Conservation (phyloP, 495 filamentous ascomycete species). For the Evansstolkia leycettana region DNA sequence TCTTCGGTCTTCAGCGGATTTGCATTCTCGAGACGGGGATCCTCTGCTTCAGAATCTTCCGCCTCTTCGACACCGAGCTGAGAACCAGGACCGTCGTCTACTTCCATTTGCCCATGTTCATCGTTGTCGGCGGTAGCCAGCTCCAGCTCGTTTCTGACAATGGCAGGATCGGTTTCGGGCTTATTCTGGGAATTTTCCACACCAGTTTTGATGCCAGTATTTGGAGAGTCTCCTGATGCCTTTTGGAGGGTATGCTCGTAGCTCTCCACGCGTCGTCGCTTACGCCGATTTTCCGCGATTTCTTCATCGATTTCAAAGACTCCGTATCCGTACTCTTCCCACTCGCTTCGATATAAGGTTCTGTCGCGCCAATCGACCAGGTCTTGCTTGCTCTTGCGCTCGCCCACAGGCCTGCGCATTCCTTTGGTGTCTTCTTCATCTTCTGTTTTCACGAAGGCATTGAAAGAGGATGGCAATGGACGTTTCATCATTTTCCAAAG, state of each 20-base stretch:
- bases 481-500: constrained; percentile 42
- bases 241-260: no score
- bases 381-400: constrained; percentile 20
- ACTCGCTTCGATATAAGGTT: constrained; percentile 31
- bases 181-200: no score
- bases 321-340: constrained; percentile 34
- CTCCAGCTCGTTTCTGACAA: no score
- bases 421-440: constrained; percentile 9
- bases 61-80: no score
- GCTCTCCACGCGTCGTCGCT: constrained; percentile 16
- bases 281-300: constrained; percentile 19
- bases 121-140: not conserved
- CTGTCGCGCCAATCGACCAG: constrained; percentile 33
- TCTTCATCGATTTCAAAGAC: constrained; percentile 18
- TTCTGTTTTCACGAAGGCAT: constrained; percentile 5
- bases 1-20: no score
- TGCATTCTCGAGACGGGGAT: no score
- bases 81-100: constrained; percentile 1
- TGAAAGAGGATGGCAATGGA: constrained; percentile 7
- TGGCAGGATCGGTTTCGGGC: no score
- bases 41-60: not conserved
- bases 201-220: no score
- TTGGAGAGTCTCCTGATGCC: no score
- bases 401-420: constrained; percentile 7
- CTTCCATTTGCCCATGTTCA: constrained; percentile 7